phyloP scores from a whole-genome alignment of 2,329 filamentous ascomycete genomes.

The Fusarium algeriense region DNA sequence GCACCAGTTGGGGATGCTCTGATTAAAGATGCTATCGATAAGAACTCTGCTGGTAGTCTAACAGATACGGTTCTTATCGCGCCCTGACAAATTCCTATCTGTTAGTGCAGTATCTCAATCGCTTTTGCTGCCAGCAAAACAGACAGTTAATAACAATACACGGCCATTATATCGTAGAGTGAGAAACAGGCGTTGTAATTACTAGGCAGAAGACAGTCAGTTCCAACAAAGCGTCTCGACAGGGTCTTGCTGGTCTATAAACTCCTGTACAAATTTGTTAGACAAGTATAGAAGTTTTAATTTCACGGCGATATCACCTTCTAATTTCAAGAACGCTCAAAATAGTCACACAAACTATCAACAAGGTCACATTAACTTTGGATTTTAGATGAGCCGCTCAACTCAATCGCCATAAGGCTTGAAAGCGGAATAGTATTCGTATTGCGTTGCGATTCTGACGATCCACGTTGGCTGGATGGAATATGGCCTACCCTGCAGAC shows the following conservation, averaged over 20 bases:
- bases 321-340: too few species aligned
- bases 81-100: accelerated
- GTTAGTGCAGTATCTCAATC: background rate
- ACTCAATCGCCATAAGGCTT: accelerated
- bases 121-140: background rate
- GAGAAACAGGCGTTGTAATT: too few species aligned
- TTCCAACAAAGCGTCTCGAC: too few species aligned
- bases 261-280: too few species aligned
- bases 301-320: too few species aligned
- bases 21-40: background rate
- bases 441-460: background rate
- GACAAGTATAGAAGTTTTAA: background rate
- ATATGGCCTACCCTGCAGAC: background rate
- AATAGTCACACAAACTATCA: background rate
- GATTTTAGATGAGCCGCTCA: background rate
- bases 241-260: too few species aligned
- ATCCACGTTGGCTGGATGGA: background rate
- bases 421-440: accelerated
- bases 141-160: too few species aligned
- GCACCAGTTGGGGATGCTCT: background rate
- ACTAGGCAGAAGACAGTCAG: too few species aligned
- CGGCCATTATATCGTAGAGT: too few species aligned
- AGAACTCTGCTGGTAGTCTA: accelerated
- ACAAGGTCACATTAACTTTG: accelerated
- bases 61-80: background rate